Base-by-base conservation (phyloP, 495 filamentous ascomycete genomes). In the Parathielavia appendiculata region DNA sequence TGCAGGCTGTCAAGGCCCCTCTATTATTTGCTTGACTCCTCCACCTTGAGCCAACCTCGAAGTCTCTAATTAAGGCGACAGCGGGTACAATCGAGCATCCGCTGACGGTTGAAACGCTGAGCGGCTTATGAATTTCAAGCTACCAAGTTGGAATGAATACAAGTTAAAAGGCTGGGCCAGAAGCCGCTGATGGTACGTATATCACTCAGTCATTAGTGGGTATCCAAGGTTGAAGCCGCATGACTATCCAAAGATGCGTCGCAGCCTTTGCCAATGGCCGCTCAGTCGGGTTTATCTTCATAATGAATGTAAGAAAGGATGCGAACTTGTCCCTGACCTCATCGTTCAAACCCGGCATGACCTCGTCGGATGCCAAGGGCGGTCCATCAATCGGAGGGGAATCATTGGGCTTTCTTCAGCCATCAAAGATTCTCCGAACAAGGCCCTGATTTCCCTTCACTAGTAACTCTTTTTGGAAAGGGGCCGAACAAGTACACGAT, bases 401-500 rank as follows among this genome's bases (percentile, higher is more conserved):
- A 1, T 22, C 51, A 19, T 57, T 56, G 38, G 50, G 12, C 32
- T 19, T 35, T 14, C 60, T 57, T 8, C 55, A 35, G 9, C 49
- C 55, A 23, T 65, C 45, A 38, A 65, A 67, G 6, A 58, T 54
- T 0, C 30, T n/a, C n/a, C 38, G 46, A 30, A 66, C 59, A 23
- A 59, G 45, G 19, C 62, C 59, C 19, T 46, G 30, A 41, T 66
- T 52, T n/a, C 64, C 64, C 36, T 59, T 40, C 14, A 62, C 66
- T 1, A 72, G 40, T 6, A 72, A 54, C 12, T 26, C 17, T 41
- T 58, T n/a, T 60, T 2, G 68, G 64, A 39, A 68, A 66, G 6
- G 60, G 62, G 0, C 64, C 64, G 45, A 69, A 69, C 0, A 62
- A n/a, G 5, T 59, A 54, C 36, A 63, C 57, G 12, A 70, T 67